A percentile compares a stretch with the other conserved stretches of the same genome.
Conservation (phyloP, 805 yeast species). For the Metschnikowia picachoensis region DNA sequence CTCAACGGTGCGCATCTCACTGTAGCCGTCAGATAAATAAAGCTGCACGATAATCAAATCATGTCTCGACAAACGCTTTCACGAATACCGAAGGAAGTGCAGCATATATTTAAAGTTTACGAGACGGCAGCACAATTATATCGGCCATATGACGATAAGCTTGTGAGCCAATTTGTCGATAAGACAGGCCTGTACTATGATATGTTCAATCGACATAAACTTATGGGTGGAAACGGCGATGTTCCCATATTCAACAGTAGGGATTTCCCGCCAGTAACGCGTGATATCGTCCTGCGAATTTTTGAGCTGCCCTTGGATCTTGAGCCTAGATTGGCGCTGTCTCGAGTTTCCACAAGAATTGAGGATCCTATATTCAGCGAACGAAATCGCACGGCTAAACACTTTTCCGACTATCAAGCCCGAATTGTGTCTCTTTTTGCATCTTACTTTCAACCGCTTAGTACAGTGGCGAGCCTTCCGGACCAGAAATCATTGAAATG, state of each 20-base stretch:
- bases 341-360: too few species aligned
- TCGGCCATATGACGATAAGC: constrained; percentile 9
- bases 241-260: constrained; percentile 10
- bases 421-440: constrained; percentile 24
- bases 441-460: constrained; percentile 23
- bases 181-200: constrained; percentile 19
- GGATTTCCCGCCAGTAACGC: constrained; percentile 25
- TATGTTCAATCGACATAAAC: constrained; percentile 21
- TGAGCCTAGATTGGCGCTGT: constrained; percentile 4
- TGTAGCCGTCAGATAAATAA: too few species aligned
- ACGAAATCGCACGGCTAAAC: constrained; percentile 12
- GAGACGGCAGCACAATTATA: constrained; percentile 15
- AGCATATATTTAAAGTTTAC: constrained; percentile 19
- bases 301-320: constrained; percentile 19
- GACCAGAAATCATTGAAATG: constrained; percentile 25
- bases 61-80: constrained; percentile 18
- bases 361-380: constrained; percentile 10
- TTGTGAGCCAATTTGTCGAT: constrained; percentile 16
- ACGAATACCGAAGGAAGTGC: constrained; percentile 22
- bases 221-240: constrained; percentile 6
- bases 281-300: constrained; percentile 17
- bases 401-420: constrained; percentile 24
- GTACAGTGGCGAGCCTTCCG: constrained; percentile 10
- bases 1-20: too few species aligned
- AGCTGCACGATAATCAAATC: not conserved